These are phyloP conservation scores for Takashimella koratensis DNA, from an alignment of 1,284 basidiomycete genomes.

Conservation along the genomic window DNA sequence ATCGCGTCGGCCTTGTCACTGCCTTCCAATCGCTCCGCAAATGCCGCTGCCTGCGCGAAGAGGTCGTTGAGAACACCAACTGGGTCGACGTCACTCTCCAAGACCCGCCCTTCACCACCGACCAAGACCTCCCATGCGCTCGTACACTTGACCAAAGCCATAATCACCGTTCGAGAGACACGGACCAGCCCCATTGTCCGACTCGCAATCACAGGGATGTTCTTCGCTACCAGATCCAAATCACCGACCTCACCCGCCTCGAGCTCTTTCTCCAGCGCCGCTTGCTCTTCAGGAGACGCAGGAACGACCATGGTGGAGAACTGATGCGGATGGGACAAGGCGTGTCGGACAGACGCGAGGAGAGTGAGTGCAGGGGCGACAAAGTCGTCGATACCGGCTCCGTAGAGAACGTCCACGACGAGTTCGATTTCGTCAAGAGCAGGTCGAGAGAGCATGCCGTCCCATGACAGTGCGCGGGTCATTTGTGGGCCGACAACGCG, in stretches of 20 bases:
- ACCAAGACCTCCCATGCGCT: conserved; percentile 66
- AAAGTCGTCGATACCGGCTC: conserved; percentile 64
- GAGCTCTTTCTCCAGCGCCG: conserved; percentile 51
- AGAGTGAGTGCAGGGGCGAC: conserved; percentile 63
- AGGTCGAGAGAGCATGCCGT: conserved; percentile 65
- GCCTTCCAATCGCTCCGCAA: conserved; percentile 65
- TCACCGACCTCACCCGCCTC: conserved; percentile 45
- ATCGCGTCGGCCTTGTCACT: conserved; percentile 25
- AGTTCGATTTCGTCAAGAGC: conserved; percentile 77
- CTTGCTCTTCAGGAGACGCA: conserved; percentile 68
- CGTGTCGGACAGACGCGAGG: conserved; percentile 84
- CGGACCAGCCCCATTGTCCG: conserved; percentile 66
- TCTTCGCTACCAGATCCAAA: conserved; percentile 54
- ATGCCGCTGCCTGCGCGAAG: conserved; percentile 72
- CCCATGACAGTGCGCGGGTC: conserved; percentile 70
- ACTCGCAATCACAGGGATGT: conserved; percentile 65
- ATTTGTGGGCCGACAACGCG: conserved; percentile 81
- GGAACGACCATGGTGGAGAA: conserved; percentile 76
- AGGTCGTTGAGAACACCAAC: conserved; percentile 59
- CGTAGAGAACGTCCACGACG: conserved; percentile 67
- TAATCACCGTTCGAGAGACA: conserved; percentile 64
- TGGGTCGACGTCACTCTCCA: too few relatives aligned
- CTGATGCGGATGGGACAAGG: conserved; percentile 83
- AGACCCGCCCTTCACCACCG: conserved; percentile 61
- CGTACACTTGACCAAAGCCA: conserved; percentile 67